Percentiles rank a stretch among this genome's conserved stretches.
phyloP scores from a whole-genome alignment of 805 yeast species.

The Ogataea haglerorum region DNA sequence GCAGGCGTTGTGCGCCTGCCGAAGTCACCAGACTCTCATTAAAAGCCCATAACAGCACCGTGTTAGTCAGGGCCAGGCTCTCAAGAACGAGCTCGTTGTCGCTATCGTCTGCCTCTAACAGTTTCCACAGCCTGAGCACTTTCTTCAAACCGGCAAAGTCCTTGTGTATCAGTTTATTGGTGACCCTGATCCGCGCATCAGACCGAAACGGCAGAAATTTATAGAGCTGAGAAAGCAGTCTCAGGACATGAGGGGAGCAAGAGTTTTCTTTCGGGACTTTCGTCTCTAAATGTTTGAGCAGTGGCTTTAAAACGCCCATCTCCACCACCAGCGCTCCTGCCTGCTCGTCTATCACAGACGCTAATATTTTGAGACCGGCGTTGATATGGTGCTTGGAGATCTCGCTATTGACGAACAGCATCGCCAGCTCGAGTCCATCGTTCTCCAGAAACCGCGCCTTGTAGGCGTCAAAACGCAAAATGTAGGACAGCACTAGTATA shows the following conservation, averaged over 20 bases:
- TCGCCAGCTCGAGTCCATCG: constrained; percentile 20
- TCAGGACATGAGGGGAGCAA: constrained; percentile 2
- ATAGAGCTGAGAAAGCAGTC: constrained; percentile 13
- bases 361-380: constrained; percentile 11
- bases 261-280: constrained; percentile 9
- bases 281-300: constrained; percentile 12
- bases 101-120: constrained; percentile 1
- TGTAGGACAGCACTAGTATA: constrained; percentile 11
- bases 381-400: constrained; percentile 17
- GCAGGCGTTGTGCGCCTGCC: not conserved
- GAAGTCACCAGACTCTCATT: constrained; percentile 7
- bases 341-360: constrained; percentile 4
- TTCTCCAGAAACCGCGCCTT: constrained; percentile 4
- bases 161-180: constrained; percentile 19
- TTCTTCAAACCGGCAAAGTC: constrained; percentile 12
- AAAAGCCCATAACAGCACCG: constrained; percentile 10
- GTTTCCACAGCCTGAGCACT: constrained; percentile 4
- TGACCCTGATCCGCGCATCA: constrained; percentile 20
- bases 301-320: constrained; percentile 15
- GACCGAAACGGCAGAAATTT: constrained; percentile 15
- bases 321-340: constrained; percentile 5
- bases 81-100: constrained; percentile 3
- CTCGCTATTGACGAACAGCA: constrained; percentile 11
- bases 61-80: constrained; percentile 1
- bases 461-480: constrained; percentile 5